phyloP scores from a whole-genome alignment of 176 grass and related monocot species.

The Oryza longistaminata region DNA sequence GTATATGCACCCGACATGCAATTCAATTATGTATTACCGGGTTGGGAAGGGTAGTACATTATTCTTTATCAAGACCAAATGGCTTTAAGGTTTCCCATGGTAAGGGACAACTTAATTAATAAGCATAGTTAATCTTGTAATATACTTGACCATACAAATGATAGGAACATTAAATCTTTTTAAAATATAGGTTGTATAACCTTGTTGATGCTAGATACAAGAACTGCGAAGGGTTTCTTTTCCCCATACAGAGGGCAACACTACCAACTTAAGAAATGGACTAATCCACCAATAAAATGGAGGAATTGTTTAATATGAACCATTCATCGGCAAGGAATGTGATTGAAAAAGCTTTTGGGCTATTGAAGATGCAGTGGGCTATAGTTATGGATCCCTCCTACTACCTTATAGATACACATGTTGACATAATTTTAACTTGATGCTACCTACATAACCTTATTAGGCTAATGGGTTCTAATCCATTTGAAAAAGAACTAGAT shows the following conservation, averaged over 20 bases:
- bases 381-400: neutral
- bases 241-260: too few species aligned
- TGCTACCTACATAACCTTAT: constrained; percentile 21
- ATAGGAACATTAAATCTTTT: too few species aligned
- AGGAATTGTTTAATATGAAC: too few species aligned
- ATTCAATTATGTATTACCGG: neutral
- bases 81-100: neutral
- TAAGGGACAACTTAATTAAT: neutral
- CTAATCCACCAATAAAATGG: too few species aligned
- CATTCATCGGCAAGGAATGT: too few species aligned
- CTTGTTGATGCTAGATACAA: too few species aligned
- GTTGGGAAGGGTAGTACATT: neutral
- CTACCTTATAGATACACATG: neutral
- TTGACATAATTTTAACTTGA: constrained; percentile 1
- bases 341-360: neutral
- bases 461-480: neutral
- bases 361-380: neutral
- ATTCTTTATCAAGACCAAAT: constrained; percentile 5
- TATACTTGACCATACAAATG: too few species aligned
- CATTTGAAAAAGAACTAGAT: neutral
- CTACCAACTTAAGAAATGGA: too few species aligned
- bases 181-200: too few species aligned
- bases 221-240: too few species aligned
- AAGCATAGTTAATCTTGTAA: too few species aligned
- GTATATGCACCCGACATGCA: neutral